Evolutionary conservation across 768 basidiomycete genomes (phyloP).

Genomic region (Crepidotus variabilis): DNA sequence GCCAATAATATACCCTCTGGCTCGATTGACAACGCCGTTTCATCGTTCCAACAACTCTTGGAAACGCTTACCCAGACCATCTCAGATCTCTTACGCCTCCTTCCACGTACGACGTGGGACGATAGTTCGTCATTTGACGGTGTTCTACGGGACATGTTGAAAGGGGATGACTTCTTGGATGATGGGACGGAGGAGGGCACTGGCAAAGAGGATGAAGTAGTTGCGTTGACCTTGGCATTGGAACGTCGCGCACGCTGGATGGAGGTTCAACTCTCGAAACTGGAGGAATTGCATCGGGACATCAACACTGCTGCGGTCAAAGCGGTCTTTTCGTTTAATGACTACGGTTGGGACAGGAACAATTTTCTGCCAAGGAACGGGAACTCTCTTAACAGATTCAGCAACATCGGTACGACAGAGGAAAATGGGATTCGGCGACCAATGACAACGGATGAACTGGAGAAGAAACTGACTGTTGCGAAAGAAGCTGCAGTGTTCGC

Average conservation of each 20-base stretch:
- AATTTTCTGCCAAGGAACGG: slow-evolving; percentile 68
- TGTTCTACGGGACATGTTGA: slow-evolving; percentile 83
- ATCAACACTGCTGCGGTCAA: slow-evolving; percentile 87
- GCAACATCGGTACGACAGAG: slow-evolving; percentile 56
- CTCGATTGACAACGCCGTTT: slow-evolving; percentile 88
- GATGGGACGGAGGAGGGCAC: slow-evolving; percentile 63
- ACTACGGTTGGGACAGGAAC: slow-evolving; percentile 77
- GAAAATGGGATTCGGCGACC: slow-evolving; percentile 40
- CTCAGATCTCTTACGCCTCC: slow-evolving; percentile 77
- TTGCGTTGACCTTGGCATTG: slow-evolving; percentile 75
- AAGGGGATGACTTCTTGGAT: slow-evolving; percentile 83
- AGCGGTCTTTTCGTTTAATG: slow-evolving; percentile 79
- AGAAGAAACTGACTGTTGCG: slow-evolving; percentile 67
- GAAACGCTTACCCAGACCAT: slow-evolving; percentile 90
- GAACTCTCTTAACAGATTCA: slow-evolving; percentile 65
- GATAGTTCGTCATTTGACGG: slow-evolving; percentile 88
- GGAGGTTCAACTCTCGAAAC: slow-evolving; percentile 85
- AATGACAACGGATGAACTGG: slow-evolving; percentile 71
- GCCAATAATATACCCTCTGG: slow-evolving; percentile 80
- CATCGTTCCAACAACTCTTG: slow-evolving; percentile 84
- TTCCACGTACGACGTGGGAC: slow-evolving; percentile 88
- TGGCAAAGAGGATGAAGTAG: slow-evolving; percentile 80
- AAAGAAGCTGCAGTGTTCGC: slow-evolving; percentile 70
- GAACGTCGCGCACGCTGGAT: slow-evolving; percentile 92
- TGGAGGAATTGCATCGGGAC: slow-evolving; percentile 86